These are phyloP conservation scores for Xerophyta viscosa DNA, from an alignment of 106 monocot species.

Conservation along the genomic window DNA sequence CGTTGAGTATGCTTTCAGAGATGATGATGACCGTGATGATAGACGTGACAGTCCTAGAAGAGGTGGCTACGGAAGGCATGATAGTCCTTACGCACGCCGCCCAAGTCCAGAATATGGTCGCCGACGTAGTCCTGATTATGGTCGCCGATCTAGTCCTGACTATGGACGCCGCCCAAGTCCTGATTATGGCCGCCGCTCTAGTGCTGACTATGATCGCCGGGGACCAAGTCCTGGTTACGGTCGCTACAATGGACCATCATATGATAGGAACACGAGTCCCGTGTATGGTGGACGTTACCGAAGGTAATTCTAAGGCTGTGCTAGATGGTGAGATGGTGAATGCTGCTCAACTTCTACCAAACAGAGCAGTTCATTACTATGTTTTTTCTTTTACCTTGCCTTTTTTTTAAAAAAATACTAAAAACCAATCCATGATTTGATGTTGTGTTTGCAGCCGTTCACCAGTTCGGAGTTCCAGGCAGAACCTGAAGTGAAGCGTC, in stretches of 20 bases:
- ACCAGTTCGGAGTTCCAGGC: conserved; percentile 32
- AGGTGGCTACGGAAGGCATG: conserved; percentile 36
- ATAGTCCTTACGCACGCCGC: conserved; percentile 59
- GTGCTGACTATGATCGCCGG: conserved; percentile 53
- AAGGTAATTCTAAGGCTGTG: conserved; percentile 27
- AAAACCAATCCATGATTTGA: neutral
- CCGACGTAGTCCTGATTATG: conserved; percentile 63
- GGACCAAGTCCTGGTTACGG: conserved; percentile 44
- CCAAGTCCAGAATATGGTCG: conserved; percentile 45
- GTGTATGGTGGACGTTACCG: conserved; percentile 47
- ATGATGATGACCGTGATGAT: conserved; percentile 70
- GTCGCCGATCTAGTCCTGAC: conserved; percentile 30
- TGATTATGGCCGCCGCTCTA: conserved; percentile 32
- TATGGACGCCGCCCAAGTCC: conserved; percentile 35
- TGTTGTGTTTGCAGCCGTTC: conserved; percentile 16
- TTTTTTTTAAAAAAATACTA: too few species aligned
- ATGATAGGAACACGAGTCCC: conserved; percentile 55
- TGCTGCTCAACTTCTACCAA: too few species aligned
- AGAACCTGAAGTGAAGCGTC: conserved; percentile 18
- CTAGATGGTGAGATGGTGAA: too few species aligned
- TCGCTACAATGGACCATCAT: conserved; percentile 21
- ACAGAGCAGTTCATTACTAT: neutral
- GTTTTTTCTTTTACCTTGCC: neutral
- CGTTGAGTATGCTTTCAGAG: conserved; percentile 90
- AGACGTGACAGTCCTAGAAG: conserved; percentile 53